Base-by-base conservation (phyloP, 2,329 filamentous ascomycete genomes). In the Cercospora sesami region DNA sequence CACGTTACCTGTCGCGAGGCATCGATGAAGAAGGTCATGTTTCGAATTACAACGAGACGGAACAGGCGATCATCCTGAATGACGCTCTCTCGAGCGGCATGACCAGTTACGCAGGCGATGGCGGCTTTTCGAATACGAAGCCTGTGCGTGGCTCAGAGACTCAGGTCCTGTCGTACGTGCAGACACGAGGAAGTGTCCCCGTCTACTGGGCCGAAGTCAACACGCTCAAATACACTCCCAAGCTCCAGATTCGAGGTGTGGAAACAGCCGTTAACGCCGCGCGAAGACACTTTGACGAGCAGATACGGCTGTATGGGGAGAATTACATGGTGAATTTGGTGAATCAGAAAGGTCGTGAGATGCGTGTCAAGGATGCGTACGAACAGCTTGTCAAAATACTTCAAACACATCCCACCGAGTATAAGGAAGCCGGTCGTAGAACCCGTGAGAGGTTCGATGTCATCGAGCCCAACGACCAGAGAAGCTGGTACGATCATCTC, bases 41-140 rank as follows among this genome's bases (percentile, higher is more conserved):
- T n/a, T 93, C 95, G 72, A 99, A 99, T 79, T 99, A 94, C 85
- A 99, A 99, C 78, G 95, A 99, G 84, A 98, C 95, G 0, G 95
- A 99, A 78, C 95, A 99, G 78, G 85, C 95, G 36, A 86, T 97
- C 69, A 88, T 99, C 42, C 81, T 98, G 73, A 98, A 98, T 75
- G 95, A 98, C 80, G 86, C 83, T 65, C 85, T 87, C 59, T 85
- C 86, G 3, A 88, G 88, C 66, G 90, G 91, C 0, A 81, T 95
- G 53, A 89, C 91, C 48, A 94, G 93, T 6, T 97, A 92, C 79
- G 90, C 90, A 60, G 91, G 92, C 63, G 91, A 90, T 73, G 85
- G 87, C 67, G 89, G 91, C 21, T 91, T 91, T 83, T 87, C 91
- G 75, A 93, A 91, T 77, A 90, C 89, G 69, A 90, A 90, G 77